phyloP scores from a whole-genome alignment of 805 yeast species.

The Sporopachydermia lactativora region DNA sequence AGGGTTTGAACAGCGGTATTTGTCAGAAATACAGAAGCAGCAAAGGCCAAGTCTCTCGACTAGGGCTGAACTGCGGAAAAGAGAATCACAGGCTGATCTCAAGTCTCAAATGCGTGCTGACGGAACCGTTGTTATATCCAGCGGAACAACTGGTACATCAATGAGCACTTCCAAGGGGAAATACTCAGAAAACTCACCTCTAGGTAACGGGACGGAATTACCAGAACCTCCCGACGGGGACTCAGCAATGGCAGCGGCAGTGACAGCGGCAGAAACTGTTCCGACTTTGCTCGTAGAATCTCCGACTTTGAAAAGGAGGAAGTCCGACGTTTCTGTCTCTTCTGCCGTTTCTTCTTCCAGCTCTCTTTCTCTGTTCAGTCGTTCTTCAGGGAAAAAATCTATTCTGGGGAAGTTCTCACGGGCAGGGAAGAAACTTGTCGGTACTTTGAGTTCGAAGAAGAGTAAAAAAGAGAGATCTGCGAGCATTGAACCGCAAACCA shows the following conservation, averaged over 20 bases:
- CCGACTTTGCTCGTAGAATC: background rate
- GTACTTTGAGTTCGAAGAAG: background rate
- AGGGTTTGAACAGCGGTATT: background rate
- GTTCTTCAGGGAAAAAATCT: background rate
- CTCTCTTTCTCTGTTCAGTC: background rate
- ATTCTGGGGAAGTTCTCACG: background rate
- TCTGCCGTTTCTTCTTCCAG: background rate
- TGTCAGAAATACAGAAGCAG: too few relatives aligned
- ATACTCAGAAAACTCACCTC: background rate
- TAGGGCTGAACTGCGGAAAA: too few relatives aligned
- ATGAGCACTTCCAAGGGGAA: constrained; percentile 2
- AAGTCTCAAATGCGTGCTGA: constrained; percentile 6
- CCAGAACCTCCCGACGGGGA: too few relatives aligned
- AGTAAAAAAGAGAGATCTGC: background rate
- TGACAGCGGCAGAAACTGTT: background rate
- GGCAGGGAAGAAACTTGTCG: background rate
- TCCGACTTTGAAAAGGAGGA: background rate
- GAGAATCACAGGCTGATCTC: too few relatives aligned
- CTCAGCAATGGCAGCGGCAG: background rate
- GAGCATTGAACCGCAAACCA: too few relatives aligned
- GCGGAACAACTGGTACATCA: background rate
- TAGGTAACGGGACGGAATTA: constrained; percentile 5
- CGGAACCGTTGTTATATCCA: constrained; percentile 3
- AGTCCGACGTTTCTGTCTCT: background rate
- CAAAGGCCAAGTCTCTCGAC: too few relatives aligned